Percentiles rank a stretch among this genome's conserved stretches.
phyloP scores from a whole-genome alignment of 805 yeast species.

The Zygoascus flipseniorum region DNA sequence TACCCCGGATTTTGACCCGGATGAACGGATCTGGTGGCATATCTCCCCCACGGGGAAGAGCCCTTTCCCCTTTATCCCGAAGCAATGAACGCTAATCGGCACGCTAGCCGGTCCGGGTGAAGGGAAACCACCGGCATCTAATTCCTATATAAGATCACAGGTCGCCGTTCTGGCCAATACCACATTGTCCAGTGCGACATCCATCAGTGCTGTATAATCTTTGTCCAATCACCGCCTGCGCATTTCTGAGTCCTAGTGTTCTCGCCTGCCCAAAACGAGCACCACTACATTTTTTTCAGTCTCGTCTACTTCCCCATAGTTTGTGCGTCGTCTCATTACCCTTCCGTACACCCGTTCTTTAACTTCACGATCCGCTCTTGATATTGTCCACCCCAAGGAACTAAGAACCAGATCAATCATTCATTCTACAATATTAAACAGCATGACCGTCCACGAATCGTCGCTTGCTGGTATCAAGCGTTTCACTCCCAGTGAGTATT shows the following conservation, averaged over 20 bases:
- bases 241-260: too few relatives aligned
- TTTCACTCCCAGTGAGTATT: constrained; percentile 19
- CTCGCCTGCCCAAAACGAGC: too few relatives aligned
- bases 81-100: background rate
- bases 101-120: background rate
- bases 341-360: background rate
- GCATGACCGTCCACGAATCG: constrained; percentile 22
- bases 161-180: too few relatives aligned
- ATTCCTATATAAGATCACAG: background rate
- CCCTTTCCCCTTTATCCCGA: background rate
- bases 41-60: background rate
- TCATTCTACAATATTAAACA: background rate
- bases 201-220: too few relatives aligned
- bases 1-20: background rate
- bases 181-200: too few relatives aligned
- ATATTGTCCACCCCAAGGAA: background rate
- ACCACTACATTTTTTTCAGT: background rate
- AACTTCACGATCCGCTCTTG: background rate
- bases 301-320: background rate
- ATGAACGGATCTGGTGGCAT: background rate
- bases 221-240: too few relatives aligned
- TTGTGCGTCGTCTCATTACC: background rate
- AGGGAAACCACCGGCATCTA: background rate
- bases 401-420: background rate
- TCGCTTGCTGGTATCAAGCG: constrained; percentile 18